Evolutionary conservation across 2,329 filamentous ascomycete genomes (phyloP), one percentile per base, ranked within the genome.

Genomic region (Nectriaceae sp.): DNA sequence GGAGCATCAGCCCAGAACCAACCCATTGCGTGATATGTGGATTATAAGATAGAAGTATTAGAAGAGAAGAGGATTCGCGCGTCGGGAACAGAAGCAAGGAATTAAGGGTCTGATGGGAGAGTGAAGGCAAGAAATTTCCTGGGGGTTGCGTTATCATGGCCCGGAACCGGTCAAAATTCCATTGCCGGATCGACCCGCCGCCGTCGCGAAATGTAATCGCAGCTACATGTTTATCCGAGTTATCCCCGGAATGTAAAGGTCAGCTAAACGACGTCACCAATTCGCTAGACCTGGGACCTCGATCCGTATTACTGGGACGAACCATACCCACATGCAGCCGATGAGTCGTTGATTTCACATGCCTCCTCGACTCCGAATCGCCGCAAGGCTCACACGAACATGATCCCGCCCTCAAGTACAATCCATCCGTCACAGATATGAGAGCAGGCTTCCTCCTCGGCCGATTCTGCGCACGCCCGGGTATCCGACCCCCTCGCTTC

Each of bases 1-100:
- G 75, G 63, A 39, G 70, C 53, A 53, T 84, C 81, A 52, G 80
- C 78, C 82, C 82, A 85, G 61, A 85, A 85, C 81, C 81, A 84
- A 57, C 82, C 82, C 82, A 84, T 85, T 49, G 31, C 54, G 52
- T 26, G 44, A 33, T 42, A 26, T 13, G 42, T 33, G 18, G 19
- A 22, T 21, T 39, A 24, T 38, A 13, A 20, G 40, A 41, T 20
- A 20, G 39, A 50, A 42, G 40, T 19, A 47, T 11, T 40, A 44
- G 8, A 26, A 40, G 21, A 44, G 36, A 15, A 18, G 41, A 39
- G 5, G 22, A 42, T n/a, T 13, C 15, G 26, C 11, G n/a, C 16
- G 37, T 21, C 20, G 37, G 8, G 18, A 18, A 21, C 10, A 21
- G 5, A n/a, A 10, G 19, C 6, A 10, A 37, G 33, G 33, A 36